These are phyloP conservation scores for Chrysoporthe deuterocubensis DNA, from an alignment of 2,329 filamentous ascomycete species.

Conservation along the genomic window DNA sequence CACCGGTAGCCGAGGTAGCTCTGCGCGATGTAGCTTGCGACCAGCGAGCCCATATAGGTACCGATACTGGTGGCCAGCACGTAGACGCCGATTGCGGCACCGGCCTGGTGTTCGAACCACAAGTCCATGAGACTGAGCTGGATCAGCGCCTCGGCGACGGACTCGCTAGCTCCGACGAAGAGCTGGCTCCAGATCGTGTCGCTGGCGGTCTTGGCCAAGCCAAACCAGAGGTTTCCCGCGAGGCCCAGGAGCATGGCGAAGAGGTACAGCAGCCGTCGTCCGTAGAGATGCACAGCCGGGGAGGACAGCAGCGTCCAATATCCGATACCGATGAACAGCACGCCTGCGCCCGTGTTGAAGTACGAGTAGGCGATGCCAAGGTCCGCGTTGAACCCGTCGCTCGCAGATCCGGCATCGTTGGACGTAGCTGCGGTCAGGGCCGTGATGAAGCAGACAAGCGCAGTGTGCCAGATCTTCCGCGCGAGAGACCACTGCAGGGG, in stretches of 20 bases:
- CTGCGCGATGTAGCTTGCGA: constrained; percentile 53
- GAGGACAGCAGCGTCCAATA: constrained; percentile 59
- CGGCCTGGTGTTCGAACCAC: constrained; percentile 62
- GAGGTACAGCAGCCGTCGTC: constrained; percentile 58
- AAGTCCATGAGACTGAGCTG: constrained; percentile 62
- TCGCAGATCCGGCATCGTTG: constrained; percentile 58
- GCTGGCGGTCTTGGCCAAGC: constrained; percentile 44
- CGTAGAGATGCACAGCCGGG: constrained; percentile 58
- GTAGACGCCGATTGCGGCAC: constrained; percentile 57
- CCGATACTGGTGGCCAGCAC: constrained; percentile 59
- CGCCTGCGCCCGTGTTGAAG: constrained; percentile 55
- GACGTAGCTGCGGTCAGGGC: constrained; percentile 60
- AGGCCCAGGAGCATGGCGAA: constrained; percentile 47
- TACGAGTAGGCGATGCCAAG: constrained; percentile 52
- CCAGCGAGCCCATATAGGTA: constrained; percentile 58
- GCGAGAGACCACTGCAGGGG: constrained; percentile 54
- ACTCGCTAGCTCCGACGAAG: constrained; percentile 61
- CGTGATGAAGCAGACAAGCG: constrained; percentile 56
- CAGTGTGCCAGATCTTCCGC: constrained; percentile 55
- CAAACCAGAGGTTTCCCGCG: constrained; percentile 58
- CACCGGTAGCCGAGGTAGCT: constrained; percentile 54
- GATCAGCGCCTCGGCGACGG: constrained; percentile 59
- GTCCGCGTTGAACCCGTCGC: constrained; percentile 53
- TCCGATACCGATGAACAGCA: constrained; percentile 59
- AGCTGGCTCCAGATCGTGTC: constrained; percentile 60